Evolutionary conservation across 441 rosid genomes (phyloP), one percentile per base, ranked within the genome.

Genomic region (Heliophila coronopifolia): DNA sequence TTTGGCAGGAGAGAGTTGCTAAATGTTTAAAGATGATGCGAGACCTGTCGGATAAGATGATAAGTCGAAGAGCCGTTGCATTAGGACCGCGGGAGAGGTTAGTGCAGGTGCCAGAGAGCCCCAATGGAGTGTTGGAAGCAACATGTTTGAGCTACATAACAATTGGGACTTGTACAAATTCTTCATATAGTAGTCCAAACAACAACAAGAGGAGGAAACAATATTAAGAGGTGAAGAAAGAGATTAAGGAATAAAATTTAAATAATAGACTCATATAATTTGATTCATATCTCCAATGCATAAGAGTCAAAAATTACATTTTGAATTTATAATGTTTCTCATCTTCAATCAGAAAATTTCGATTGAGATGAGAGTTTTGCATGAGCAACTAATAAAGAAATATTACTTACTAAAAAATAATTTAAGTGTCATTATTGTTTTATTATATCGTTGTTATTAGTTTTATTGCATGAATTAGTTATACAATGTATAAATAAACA

Each of bases 41-140:
- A 50, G 59, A 65, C 22, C 54, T 48, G 58, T 17, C 54, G 34
- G 34, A 56, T 49, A 55, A 47, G n/a, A n/a, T n/a, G 16, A 44
- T 40, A 16, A 51, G 49, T 4, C 54, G 38, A 5, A 54, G 43
- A 37, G 18, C 2, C 3, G 34, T 12, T 7, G 23, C 18, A 33
- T n/a, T 20, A 35, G 44, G 9, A 8, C 4, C 14, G 56, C 12
- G 35, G 23, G 11, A 50, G 16, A 23, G 31, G 54, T 13, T 50
- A 3, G 40, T 11, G 20, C 45, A 9, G 6, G 51, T 70, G 48
- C 77, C 76, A 2, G 69, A 67, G 13, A 73, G 81, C 46, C 81
- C 85, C 8, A 72, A 43, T 35, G 81, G 79, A 44, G 81, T 78
- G 44, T 49, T 78, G 66, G 81, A 76, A 42, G 71, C 74, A 12